These are phyloP conservation scores for Ceratocystiopsis minuta DNA, from an alignment of 2,329 filamentous ascomycete species.

Conservation along the genomic window DNA sequence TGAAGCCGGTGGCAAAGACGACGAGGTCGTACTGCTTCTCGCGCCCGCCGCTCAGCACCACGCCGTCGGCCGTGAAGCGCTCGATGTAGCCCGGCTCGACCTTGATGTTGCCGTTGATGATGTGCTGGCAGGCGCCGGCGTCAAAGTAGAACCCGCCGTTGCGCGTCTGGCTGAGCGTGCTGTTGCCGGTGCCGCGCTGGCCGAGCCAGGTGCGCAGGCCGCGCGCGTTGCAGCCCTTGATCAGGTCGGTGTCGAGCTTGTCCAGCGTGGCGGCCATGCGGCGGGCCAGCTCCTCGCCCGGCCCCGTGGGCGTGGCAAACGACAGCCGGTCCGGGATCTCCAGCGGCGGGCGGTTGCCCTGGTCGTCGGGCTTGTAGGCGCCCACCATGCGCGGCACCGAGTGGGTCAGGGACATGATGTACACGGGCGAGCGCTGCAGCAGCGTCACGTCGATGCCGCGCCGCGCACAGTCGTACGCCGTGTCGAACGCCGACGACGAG, in stretches of 20 bases:
- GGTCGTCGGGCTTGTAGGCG: not conserved
- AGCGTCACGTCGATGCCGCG: conserved; percentile 53
- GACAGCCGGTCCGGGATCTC: conserved; percentile 2
- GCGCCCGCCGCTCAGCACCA: conserved; percentile 16
- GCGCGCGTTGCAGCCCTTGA: not conserved
- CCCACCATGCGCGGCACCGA: conserved; percentile 2
- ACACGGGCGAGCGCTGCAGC: conserved; percentile 61
- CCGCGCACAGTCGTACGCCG: conserved; percentile 50
- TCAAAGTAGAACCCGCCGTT: conserved; percentile 7
- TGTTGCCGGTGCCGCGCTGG: conserved; percentile 4
- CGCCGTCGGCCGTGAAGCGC: conserved; percentile 16
- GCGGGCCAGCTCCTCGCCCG: conserved; percentile 3
- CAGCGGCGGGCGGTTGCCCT: conserved; percentile 1
- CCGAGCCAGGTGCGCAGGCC: conserved; percentile 4
- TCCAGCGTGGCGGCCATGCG: conserved; percentile 2
- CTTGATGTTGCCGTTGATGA: conserved; percentile 4
- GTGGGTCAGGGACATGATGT: conserved; percentile 35
- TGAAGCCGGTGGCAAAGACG: conserved; percentile 28
- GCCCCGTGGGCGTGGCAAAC: conserved; percentile 1
- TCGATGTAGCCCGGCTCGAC: conserved; percentile 10
- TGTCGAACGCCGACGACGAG: conserved; percentile 61
- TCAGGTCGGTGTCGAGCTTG: conserved; percentile 1
- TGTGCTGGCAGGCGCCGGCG: conserved; percentile 4
- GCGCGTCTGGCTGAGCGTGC: conserved; percentile 2
- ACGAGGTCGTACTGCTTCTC: conserved; percentile 21